A percentile compares a stretch with the other conserved stretches of the same genome.
Conservation (phyloP, 164 flowering plant genomes). For the Platanus orientalis region DNA sequence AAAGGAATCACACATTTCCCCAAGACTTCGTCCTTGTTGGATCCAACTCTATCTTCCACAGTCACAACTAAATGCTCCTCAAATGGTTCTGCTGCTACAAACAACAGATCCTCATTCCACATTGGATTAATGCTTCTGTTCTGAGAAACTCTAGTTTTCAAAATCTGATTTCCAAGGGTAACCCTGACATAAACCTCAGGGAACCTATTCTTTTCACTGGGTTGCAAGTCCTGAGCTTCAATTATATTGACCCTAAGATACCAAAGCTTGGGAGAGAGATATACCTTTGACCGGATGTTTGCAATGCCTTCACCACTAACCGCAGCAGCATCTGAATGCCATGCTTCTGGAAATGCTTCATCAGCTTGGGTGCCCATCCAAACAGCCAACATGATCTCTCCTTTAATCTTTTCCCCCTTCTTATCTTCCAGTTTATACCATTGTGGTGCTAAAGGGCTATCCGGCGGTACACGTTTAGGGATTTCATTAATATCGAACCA, state of each 20-base stretch:
- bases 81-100: too few species aligned
- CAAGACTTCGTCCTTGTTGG: slow-evolving; percentile 55
- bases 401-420: slow-evolving; percentile 50
- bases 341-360: slow-evolving; percentile 77
- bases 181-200: slow-evolving; percentile 70
- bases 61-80: slow-evolving; percentile 17
- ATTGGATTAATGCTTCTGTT: too few species aligned
- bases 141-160: slow-evolving; percentile 36
- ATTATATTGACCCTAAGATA: slow-evolving; percentile 75
- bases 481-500: slow-evolving; percentile 61
- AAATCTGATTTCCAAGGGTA: slow-evolving; percentile 49
- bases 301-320: slow-evolving; percentile 47
- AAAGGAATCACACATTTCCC: slow-evolving; percentile 59
- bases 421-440: slow-evolving; percentile 70
- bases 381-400: slow-evolving; percentile 80
- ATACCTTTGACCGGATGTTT: slow-evolving; percentile 67
- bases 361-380: slow-evolving; percentile 94
- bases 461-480: slow-evolving; percentile 76
- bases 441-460: slow-evolving; percentile 82
- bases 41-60: slow-evolving; percentile 62
- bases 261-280: slow-evolving; percentile 83
- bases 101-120: too few species aligned
- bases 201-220: slow-evolving; percentile 44
- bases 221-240: slow-evolving; percentile 75
- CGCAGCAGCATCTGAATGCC: slow-evolving; percentile 80